A percentile compares a stretch with the other conserved stretches of the same genome.
These are phyloP conservation scores for Raphanus raphanistrum DNA, from an alignment of 345 rosid genomes.

Conservation along the genomic window DNA sequence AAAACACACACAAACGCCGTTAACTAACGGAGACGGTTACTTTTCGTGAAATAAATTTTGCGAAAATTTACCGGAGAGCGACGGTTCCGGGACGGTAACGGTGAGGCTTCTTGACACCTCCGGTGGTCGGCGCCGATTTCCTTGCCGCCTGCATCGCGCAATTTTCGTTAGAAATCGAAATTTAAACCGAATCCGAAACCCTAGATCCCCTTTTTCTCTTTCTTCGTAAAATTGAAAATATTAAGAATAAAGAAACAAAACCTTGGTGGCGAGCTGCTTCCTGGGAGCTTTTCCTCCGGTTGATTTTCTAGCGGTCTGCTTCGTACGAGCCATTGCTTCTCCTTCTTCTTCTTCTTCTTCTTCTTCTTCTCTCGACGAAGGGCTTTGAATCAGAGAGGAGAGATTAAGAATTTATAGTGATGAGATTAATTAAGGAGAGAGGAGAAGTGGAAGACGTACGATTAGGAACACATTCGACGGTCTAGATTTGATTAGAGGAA, in stretches of 20 bases:
- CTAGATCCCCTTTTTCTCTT: background rate
- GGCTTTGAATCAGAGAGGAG: background rate
- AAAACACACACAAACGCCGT: background rate
- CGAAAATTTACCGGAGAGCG: slow-evolving; percentile 53
- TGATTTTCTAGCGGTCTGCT: slow-evolving; percentile 55
- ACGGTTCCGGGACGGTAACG: slow-evolving; percentile 76
- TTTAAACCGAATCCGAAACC: background rate
- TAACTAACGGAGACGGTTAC: background rate
- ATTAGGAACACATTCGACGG: slow-evolving; percentile 3
- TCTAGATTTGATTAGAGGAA: background rate
- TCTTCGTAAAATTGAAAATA: background rate
- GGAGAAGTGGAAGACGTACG: background rate
- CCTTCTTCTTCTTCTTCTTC: background rate
- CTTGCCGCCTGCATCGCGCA: slow-evolving; percentile 53
- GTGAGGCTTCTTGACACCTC: slow-evolving; percentile 78
- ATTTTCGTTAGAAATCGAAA: background rate
- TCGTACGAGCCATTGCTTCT: slow-evolving; percentile 51
- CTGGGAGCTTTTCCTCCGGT: slow-evolving; percentile 53
- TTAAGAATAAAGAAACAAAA: background rate
- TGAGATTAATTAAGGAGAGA: background rate
- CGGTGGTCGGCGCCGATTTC: slow-evolving; percentile 67
- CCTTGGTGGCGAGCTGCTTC: slow-evolving; percentile 53
- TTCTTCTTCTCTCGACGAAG: background rate
- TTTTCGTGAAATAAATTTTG: background rate
- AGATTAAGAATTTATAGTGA: slow-evolving; percentile 7